These are phyloP conservation scores for Tephrocybe rancida DNA, from an alignment of 768 basidiomycete genomes.

Conservation along the genomic window DNA sequence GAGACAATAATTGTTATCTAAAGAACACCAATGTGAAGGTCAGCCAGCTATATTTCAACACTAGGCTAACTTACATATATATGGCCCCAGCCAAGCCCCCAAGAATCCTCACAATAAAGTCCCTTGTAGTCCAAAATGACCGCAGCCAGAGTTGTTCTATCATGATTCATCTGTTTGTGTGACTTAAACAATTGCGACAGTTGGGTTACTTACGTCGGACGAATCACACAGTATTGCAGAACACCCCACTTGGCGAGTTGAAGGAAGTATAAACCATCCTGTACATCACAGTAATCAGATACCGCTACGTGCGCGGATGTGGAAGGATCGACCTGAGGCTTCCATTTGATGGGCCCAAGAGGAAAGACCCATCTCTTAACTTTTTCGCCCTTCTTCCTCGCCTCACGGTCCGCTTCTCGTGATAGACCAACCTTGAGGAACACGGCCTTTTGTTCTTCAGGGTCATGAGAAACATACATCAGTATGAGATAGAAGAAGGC, in stretches of 20 bases:
- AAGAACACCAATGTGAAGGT: background rate
- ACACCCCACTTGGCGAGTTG: constrained; percentile 80
- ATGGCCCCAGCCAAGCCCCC: constrained; percentile 70
- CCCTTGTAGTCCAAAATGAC: constrained; percentile 64
- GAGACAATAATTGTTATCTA: constrained; percentile 66
- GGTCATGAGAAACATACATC: constrained; percentile 65
- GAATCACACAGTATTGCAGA: constrained; percentile 70
- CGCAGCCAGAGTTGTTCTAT: constrained; percentile 59
- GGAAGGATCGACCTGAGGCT: constrained; percentile 52
- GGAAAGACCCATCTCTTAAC: constrained; percentile 72
- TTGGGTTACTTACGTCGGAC: constrained; percentile 47
- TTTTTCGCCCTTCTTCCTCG: constrained; percentile 42
- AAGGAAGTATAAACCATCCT: constrained; percentile 71
- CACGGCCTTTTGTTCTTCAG: constrained; percentile 60
- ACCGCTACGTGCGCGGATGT: background rate
- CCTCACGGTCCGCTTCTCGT: constrained; percentile 49
- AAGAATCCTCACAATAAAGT: constrained; percentile 74
- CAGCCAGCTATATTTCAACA: background rate
- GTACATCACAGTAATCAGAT: constrained; percentile 11
- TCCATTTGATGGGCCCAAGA: constrained; percentile 60
- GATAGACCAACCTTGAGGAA: constrained; percentile 64
- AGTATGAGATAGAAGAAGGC: constrained; percentile 81
- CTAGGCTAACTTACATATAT: constrained; percentile 50
- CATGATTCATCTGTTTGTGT: background rate
- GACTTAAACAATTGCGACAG: background rate